A percentile compares a stretch with the other conserved stretches of the same genome.
These are phyloP conservation scores for Fraxinus baroniana DNA, from an alignment of 305 asterid species.

Conservation along the genomic window DNA sequence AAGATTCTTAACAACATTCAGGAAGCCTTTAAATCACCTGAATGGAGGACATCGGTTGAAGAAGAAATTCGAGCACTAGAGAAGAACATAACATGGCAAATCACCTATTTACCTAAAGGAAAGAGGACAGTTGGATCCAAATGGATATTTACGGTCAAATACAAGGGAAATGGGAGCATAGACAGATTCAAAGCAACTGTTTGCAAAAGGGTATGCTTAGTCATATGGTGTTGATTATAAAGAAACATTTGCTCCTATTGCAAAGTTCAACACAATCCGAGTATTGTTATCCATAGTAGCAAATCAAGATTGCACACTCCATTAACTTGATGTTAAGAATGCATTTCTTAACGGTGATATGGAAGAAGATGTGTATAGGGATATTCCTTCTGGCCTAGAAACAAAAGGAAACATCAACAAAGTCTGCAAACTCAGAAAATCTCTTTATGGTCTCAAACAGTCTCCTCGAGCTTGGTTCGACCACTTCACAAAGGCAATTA, in stretches of 20 bases:
- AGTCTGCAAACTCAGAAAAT: too few species aligned
- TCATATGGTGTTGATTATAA: background rate
- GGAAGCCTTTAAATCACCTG: background rate
- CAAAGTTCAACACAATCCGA: background rate
- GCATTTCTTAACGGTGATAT: constrained; percentile 11
- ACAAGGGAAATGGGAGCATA: background rate
- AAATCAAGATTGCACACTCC: background rate
- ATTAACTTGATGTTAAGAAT: background rate
- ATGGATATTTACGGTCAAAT: too few species aligned
- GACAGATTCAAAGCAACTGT: background rate
- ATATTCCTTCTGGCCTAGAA: too few species aligned
- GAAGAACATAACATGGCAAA: background rate
- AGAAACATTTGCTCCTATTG: background rate
- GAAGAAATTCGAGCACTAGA: background rate
- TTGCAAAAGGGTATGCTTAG: background rate
- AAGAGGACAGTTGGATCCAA: too few species aligned
- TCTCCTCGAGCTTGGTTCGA: too few species aligned
- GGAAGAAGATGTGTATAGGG: background rate
- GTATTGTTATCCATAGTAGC: background rate
- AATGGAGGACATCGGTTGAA: background rate
- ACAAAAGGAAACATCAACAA: too few species aligned
- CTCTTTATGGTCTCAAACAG: too few species aligned
- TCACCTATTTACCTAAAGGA: too few species aligned
- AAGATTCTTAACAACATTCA: background rate
- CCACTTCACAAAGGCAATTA: too few species aligned